Base-by-base conservation (phyloP, 2,329 filamentous ascomycete genomes). In the Colletotrichum melonis region DNA sequence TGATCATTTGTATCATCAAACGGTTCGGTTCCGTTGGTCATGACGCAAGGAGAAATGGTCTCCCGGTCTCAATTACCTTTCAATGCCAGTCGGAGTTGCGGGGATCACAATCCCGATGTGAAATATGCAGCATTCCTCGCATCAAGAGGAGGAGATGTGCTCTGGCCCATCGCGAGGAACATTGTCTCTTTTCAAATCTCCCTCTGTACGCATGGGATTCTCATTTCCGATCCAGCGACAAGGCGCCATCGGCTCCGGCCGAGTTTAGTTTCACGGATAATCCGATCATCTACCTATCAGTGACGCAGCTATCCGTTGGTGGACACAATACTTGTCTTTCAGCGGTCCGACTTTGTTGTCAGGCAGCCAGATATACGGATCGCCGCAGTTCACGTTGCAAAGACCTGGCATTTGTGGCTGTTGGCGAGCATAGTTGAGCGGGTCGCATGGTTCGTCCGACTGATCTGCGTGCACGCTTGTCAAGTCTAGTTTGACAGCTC, bases 111-210 rank as follows among this genome's bases (percentile, higher is more conserved):
- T 19, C 28, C 49, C 19, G 42, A 22, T 22, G 69, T 24, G 26
- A 54, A 28, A 59, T 54, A 49, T 8, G 42, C 28, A 19, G 30
- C 19, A 58, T 32, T 57, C 52, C 58, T 42, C n/a, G 5, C 38
- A 22, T 12, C 5, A 35, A 35, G 32, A 12, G 32, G 12, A 35
- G 32, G 32, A 35, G 38, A 26, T 22, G 19, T 42, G 35, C 4
- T 63, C 11, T 8, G 42, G 35, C 26, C 12, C 16, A 63, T 58
- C 59, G 52, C 65, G 54, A 68, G 16, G 57, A 32, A 14, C 28
- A 46, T 9, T 72, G 32, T 63, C 59, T 72, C 65, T 28, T 68
- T 38, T 63, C 22, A 12, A n/a, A 57, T 9, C 64, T 63, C 64
- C n/a, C 69, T 67, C 35, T 58, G 16, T 52, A 52, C 9, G 30